Conservation (phyloP, 2,329 filamentous ascomycete genomes). For the Mariannaea sp. region DNA sequence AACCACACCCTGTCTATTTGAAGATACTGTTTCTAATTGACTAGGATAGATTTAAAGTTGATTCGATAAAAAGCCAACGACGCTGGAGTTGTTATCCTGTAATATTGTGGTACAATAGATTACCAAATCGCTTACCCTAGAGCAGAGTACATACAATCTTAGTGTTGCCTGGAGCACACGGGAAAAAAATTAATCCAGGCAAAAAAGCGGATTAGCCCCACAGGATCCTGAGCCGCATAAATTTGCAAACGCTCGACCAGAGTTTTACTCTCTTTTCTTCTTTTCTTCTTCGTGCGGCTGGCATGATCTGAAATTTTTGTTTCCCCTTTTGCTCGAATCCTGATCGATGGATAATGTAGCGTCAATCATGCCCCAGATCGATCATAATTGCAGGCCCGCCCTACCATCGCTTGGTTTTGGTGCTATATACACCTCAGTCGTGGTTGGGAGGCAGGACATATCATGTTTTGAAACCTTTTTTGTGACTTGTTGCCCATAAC, state of each 20-base stretch:
- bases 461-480: conserved; percentile 11
- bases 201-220: neutral
- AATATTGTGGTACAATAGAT: too few species aligned
- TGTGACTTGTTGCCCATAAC: neutral
- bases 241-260: conserved; percentile 33
- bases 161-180: too few species aligned
- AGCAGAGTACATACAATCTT: too few species aligned
- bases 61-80: too few species aligned
- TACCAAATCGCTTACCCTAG: too few species aligned
- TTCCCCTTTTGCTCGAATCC: conserved; percentile 82
- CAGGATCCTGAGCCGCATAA: conserved; percentile 32
- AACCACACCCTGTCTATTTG: too few species aligned
- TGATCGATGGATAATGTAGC: conserved; percentile 62
- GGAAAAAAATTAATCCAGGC: conserved; percentile 21
- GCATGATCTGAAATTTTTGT: conserved; percentile 65
- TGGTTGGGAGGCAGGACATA: conserved; percentile 52
- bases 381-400: conserved; percentile 77
- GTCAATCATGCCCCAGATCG: conserved; percentile 80
- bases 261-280: conserved; percentile 48
- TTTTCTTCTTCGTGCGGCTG: conserved; percentile 79
- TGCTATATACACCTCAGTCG: conserved; percentile 39
- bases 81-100: too few species aligned
- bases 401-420: conserved; percentile 52
- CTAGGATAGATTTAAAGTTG: too few species aligned
- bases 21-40: too few species aligned